Evolutionary conservation across 176 grass and related monocot genomes (phyloP).

Genomic region (Zoysia pacifica): DNA sequence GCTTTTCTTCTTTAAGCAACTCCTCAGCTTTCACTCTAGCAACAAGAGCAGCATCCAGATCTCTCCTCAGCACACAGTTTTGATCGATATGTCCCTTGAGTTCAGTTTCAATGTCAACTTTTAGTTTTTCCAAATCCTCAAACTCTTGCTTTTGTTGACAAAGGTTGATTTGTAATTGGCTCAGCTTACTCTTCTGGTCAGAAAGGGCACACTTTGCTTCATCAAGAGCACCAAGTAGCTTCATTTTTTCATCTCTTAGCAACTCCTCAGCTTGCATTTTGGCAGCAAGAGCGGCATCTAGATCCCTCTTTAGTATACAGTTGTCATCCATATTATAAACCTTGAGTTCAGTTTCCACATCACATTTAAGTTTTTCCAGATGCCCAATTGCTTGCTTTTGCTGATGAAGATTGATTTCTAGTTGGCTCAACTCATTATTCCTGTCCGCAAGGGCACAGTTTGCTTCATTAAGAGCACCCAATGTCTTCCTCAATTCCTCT

Average conservation of each 20-base stretch:
- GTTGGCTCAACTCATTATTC: constrained; percentile 42
- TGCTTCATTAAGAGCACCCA: constrained; percentile 54
- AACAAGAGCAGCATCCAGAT: constrained; percentile 48
- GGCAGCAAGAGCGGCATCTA: constrained; percentile 46
- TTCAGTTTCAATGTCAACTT: constrained; percentile 44
- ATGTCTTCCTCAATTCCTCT: constrained; percentile 44
- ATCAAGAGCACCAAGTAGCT: constrained; percentile 32
- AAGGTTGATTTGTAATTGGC: constrained; percentile 31
- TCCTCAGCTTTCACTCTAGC: constrained; percentile 50
- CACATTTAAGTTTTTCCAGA: constrained; percentile 47
- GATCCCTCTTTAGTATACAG: constrained; percentile 39
- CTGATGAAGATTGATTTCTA: constrained; percentile 43
- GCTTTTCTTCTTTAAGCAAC: constrained; percentile 49
- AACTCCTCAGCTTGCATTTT: constrained; percentile 48
- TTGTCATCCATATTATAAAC: constrained; percentile 42
- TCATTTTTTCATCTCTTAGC: constrained; percentile 52
- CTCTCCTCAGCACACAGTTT: constrained; percentile 34
- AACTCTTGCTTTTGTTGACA: constrained; percentile 40
- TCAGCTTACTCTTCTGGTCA: constrained; percentile 46
- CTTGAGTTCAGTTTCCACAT: constrained; percentile 51
- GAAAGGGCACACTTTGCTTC: constrained; percentile 51
- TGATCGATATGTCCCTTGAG: constrained; percentile 45
- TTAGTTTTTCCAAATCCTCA: constrained; percentile 48
- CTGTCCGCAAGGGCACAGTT: constrained; percentile 41
- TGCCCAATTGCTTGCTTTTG: constrained; percentile 46